Conservation (phyloP, 345 rosid genomes). For the Camelina neglecta region DNA sequence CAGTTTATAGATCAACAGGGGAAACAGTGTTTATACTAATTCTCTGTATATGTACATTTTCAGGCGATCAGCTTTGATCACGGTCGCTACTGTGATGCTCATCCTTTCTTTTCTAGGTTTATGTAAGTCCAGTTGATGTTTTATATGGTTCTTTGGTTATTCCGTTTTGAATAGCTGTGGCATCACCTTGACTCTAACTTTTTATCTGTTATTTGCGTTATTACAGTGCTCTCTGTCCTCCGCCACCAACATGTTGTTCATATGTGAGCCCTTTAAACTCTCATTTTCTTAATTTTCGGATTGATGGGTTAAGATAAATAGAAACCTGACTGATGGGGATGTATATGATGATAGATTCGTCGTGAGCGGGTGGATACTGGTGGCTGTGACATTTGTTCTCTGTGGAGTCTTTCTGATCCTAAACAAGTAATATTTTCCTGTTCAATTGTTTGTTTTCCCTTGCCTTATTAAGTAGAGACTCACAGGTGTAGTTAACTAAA, state of each 20-base stretch:
- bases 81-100: conserved; percentile 89
- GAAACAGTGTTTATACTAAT: not conserved
- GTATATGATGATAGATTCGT: conserved; percentile 61
- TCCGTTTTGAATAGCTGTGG: conserved; percentile 15
- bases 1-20: not conserved
- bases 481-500: not conserved
- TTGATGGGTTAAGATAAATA: not conserved
- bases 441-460: conserved; percentile 15
- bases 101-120: conserved; percentile 81
- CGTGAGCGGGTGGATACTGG: conserved; percentile 88
- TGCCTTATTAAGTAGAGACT: not conserved
- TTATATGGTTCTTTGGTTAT: not conserved
- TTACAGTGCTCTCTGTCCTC: conserved; percentile 72
- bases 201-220: conserved; percentile 26
- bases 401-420: conserved; percentile 83
- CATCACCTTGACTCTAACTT: conserved; percentile 19
- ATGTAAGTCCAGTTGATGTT: conserved; percentile 57
- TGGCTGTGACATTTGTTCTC: conserved; percentile 81
- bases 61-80: conserved; percentile 81
- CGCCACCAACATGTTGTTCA: conserved; percentile 77
- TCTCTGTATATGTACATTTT: conserved; percentile 31
- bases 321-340: conserved; percentile 26
- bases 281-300: not conserved
- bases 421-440: conserved; percentile 67
- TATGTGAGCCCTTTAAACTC: conserved; percentile 57